Evolutionary conservation across 2,329 filamentous ascomycete genomes (phyloP).

Genomic region (Calonectria leucothoes): DNA sequence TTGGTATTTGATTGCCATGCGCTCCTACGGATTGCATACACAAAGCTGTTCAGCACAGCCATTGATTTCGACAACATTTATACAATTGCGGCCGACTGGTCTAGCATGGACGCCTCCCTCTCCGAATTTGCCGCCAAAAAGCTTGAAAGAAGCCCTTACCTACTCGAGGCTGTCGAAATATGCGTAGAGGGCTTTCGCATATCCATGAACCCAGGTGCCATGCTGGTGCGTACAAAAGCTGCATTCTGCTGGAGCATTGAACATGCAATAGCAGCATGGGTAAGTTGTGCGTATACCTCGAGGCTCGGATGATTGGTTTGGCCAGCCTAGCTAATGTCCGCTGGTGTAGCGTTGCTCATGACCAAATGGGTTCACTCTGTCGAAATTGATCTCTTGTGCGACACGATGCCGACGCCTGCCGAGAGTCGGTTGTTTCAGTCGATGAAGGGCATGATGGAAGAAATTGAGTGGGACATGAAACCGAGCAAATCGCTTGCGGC

Average conservation of each 20-base stretch:
- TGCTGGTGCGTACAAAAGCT: neutral
- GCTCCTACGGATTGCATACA: neutral
- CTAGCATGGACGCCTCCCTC: neutral
- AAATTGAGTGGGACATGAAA: neutral
- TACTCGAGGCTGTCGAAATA: neutral
- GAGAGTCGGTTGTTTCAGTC: neutral
- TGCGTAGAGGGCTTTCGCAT: neutral
- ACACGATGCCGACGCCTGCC: neutral
- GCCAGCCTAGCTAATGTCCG: neutral
- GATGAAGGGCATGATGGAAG: neutral
- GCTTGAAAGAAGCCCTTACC: neutral
- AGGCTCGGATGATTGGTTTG: no score
- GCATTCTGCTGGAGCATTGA: neutral
- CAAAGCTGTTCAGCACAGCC: neutral
- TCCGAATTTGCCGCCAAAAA: neutral
- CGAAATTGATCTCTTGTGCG: neutral
- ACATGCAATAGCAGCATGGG: neutral
- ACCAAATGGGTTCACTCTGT: neutral
- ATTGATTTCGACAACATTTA: neutral
- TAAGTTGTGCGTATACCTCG: neutral
- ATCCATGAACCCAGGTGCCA: neutral
- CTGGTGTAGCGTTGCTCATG: neutral
- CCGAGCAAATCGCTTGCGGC: neutral
- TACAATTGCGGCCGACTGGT: neutral
- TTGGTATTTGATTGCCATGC: neutral